Percentiles rank a stretch among this genome's conserved stretches.
These are phyloP conservation scores for Rhamnella rubrinervis DNA, from an alignment of 331 rosid genomes.

Conservation along the genomic window DNA sequence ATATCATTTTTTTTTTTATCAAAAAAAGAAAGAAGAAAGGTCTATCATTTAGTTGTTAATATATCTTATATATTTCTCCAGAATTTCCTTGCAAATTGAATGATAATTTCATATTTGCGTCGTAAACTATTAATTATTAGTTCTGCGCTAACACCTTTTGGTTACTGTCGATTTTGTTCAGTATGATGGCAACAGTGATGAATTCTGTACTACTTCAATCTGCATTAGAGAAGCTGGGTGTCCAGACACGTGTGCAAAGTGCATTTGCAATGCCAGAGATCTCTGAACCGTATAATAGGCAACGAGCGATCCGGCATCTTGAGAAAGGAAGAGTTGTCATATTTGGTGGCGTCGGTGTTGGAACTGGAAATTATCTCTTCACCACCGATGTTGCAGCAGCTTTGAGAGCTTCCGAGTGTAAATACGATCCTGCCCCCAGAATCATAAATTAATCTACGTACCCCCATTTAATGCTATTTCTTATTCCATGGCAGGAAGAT, in stretches of 20 bases:
- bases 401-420: conserved; percentile 85
- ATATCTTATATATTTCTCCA: too few species aligned
- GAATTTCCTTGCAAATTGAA: too few species aligned
- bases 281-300: conserved; percentile 89
- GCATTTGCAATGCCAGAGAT: conserved; percentile 73
- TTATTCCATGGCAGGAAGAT: background rate
- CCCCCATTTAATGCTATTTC: background rate
- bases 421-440: conserved; percentile 13
- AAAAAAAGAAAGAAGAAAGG: too few species aligned
- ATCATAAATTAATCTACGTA: background rate
- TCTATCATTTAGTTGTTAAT: too few species aligned
- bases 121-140: too few species aligned
- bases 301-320: conserved; percentile 94
- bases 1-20: too few species aligned
- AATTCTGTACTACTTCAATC: conserved; percentile 89
- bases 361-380: conserved; percentile 73
- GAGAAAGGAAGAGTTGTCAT: conserved; percentile 96
- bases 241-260: conserved; percentile 84
- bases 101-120: too few species aligned
- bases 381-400: conserved; percentile 89
- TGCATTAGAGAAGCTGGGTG: conserved; percentile 85
- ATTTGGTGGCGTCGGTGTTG: conserved; percentile 87
- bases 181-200: conserved; percentile 98
- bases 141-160: background rate
- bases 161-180: conserved; percentile 28